Conservation (phyloP, 345 rosid species). For the Microthlaspi erraticum region DNA sequence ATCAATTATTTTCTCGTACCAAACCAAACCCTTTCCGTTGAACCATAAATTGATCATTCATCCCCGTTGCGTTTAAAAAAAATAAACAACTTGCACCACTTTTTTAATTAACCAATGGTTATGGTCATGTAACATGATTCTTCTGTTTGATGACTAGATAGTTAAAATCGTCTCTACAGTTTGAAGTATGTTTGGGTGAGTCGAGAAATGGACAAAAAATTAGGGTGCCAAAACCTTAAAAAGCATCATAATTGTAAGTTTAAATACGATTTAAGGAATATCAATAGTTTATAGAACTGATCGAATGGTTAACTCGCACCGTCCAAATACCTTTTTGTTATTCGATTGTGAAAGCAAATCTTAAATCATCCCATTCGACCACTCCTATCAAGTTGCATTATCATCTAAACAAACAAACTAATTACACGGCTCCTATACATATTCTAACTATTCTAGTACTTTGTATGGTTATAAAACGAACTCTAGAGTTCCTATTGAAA, state of each 20-base stretch:
- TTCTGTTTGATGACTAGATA: neutral
- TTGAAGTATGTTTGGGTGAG: neutral
- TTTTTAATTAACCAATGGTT: neutral
- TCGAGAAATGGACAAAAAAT: too few species aligned
- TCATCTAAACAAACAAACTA: neutral
- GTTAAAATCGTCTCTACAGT: neutral
- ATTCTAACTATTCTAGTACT: conserved; percentile 11
- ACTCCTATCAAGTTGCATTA: neutral
- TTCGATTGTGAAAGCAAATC: neutral
- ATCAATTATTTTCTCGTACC: conserved; percentile 40
- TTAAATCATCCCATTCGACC: neutral
- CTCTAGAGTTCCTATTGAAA: conserved; percentile 11
- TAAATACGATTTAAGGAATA: too few species aligned
- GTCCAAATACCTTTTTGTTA: neutral
- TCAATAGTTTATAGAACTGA: too few species aligned
- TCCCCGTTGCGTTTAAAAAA: neutral
- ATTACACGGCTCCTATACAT: conserved; percentile 13
- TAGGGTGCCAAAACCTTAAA: too few species aligned
- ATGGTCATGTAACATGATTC: conserved; percentile 9
- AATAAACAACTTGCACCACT: neutral
- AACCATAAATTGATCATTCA: conserved; percentile 15
- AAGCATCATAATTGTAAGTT: too few species aligned
- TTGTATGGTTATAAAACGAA: conserved; percentile 30
- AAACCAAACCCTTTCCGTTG: conserved; percentile 30
- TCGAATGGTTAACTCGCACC: neutral